Conservation (phyloP, 768 basidiomycete genomes). For the Tylopilus subfusipes region DNA sequence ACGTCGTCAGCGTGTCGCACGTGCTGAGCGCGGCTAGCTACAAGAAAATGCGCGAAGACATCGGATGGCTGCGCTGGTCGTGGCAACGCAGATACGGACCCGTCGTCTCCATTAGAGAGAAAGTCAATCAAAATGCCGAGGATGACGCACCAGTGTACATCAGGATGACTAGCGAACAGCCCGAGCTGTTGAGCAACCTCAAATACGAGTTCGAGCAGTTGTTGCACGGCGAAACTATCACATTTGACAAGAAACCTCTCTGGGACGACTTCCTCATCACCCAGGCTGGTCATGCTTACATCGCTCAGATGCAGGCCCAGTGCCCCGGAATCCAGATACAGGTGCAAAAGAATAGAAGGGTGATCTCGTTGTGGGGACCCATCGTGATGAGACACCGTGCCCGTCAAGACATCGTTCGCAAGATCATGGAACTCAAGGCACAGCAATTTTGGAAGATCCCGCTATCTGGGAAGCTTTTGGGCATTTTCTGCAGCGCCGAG, state of each 20-base stretch:
- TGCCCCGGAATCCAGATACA: slow-evolving; percentile 43
- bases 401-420: slow-evolving; percentile 44
- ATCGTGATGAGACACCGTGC: slow-evolving; percentile 39
- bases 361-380: slow-evolving; percentile 54
- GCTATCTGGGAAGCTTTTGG: slow-evolving; percentile 44
- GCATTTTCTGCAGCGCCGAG: slow-evolving; percentile 44
- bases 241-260: slow-evolving; percentile 45
- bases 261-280: slow-evolving; percentile 67
- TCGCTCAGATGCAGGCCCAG: slow-evolving; percentile 41
- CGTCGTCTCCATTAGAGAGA: slow-evolving; percentile 31
- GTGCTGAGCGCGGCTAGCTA: slow-evolving; percentile 38
- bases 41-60: slow-evolving; percentile 40
- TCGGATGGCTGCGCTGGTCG: slow-evolving; percentile 41
- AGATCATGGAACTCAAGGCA: slow-evolving; percentile 42
- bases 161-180: slow-evolving; percentile 48
- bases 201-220: slow-evolving; percentile 62
- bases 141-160: slow-evolving; percentile 33
- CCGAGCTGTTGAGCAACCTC: slow-evolving; percentile 49
- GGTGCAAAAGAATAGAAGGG: slow-evolving; percentile 39
- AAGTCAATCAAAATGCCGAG: slow-evolving; percentile 1
- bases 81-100: slow-evolving; percentile 31
- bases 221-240: slow-evolving; percentile 57
- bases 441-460: slow-evolving; percentile 43
- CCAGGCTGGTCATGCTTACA: slow-evolving; percentile 39
- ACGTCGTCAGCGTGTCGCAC: slow-evolving; percentile 52